These are phyloP conservation scores for Trichoderma sp. DNA, from an alignment of 2,329 filamentous ascomycete species.

Conservation along the genomic window DNA sequence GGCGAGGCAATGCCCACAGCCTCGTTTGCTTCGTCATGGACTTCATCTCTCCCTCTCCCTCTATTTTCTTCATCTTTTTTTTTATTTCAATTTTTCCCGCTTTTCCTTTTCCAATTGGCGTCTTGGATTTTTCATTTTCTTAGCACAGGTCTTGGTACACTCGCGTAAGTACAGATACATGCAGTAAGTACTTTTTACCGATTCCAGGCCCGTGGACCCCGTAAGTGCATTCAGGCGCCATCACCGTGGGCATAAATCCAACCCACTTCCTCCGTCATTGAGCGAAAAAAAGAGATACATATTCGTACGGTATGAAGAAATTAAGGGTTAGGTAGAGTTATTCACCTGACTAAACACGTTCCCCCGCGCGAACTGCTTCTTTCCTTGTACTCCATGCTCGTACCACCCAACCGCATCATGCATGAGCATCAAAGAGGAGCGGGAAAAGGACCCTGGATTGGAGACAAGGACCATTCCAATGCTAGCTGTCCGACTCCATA, in stretches of 20 bases:
- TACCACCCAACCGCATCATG: slow-evolving; percentile 6
- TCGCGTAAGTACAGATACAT: not conserved
- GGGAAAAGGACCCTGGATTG: not conserved
- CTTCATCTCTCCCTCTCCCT: not conserved
- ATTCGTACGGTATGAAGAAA: not conserved
- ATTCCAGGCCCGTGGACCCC: slow-evolving; percentile 6
- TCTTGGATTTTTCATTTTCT: not conserved
- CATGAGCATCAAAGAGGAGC: not conserved
- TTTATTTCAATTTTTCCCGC: not conserved
- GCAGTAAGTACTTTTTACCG: not conserved
- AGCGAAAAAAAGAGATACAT: not conserved
- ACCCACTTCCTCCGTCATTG: not conserved
- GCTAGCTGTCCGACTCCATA: not conserved
- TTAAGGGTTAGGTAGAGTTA: not conserved
- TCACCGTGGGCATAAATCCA: not conserved
- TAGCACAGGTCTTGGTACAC: not conserved
- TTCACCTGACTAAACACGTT: not conserved
- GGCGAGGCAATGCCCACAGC: not conserved
- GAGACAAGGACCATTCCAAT: not conserved
- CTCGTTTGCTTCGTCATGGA: not conserved
- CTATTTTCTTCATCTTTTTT: not conserved
- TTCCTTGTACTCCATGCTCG: not conserved
- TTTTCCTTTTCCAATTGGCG: not conserved
- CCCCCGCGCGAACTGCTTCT: not conserved
- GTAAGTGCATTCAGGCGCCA: not conserved